These are phyloP conservation scores for Nothophytophthora sp. DNA, from an alignment of 352 stramenopile species.

Conservation along the genomic window DNA sequence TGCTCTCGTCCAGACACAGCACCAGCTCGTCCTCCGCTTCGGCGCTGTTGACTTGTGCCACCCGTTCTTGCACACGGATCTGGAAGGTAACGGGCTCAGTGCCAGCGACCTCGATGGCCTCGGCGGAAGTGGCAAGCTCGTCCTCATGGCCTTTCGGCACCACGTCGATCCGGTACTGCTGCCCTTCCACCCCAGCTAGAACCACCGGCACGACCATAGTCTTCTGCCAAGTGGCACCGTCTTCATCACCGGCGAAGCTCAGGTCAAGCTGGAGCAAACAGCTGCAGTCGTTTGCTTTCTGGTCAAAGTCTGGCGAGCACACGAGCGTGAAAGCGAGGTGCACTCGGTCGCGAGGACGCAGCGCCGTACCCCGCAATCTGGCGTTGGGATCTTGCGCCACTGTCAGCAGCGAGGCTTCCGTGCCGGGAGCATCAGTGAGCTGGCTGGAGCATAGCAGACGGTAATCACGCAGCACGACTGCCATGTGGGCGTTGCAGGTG, in stretches of 20 bases:
- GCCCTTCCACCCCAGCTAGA: slow-evolving; percentile 24
- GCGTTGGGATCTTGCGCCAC: slow-evolving; percentile 43
- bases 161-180: slow-evolving; percentile 46
- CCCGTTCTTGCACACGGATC: slow-evolving; percentile 36
- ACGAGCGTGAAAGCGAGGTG: slow-evolving; percentile 42
- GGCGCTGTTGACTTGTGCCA: slow-evolving; percentile 5
- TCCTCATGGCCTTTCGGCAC: slow-evolving; percentile 17
- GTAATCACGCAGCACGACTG: slow-evolving; percentile 38
- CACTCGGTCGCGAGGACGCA: slow-evolving; percentile 34
- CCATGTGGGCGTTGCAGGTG: slow-evolving; percentile 33
- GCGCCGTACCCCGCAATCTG: slow-evolving; percentile 20
- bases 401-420: not conserved
- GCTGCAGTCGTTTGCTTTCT: slow-evolving; percentile 1
- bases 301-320: slow-evolving; percentile 17
- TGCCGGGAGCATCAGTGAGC: not conserved
- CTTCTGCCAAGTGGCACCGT: slow-evolving; percentile 20
- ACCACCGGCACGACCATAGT: slow-evolving; percentile 29
- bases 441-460: slow-evolving; percentile 11
- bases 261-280: slow-evolving; percentile 22
- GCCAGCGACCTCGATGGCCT: slow-evolving; percentile 16
- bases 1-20: slow-evolving; percentile 53
- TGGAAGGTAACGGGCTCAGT: slow-evolving; percentile 54
- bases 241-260: slow-evolving; percentile 8
- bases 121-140: not conserved
- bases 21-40: slow-evolving; percentile 15